Conservation (phyloP, 2,329 filamentous ascomycete species). For the Penicillium griseofulvum region DNA sequence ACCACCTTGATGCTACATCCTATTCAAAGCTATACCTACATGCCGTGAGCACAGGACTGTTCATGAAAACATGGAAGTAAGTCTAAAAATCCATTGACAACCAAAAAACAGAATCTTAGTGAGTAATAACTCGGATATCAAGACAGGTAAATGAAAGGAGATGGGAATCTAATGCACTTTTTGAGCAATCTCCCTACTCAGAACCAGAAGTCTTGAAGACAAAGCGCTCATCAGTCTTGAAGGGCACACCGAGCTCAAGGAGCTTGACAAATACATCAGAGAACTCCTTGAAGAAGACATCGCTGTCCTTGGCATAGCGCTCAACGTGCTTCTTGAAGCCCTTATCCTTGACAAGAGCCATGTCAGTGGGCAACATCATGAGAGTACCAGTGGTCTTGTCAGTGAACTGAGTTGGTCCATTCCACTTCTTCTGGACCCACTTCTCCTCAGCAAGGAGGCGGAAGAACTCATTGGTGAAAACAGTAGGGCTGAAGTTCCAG, state of each 20-base stretch:
- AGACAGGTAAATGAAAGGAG: slow-evolving; percentile 8
- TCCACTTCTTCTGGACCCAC: slow-evolving; percentile 89
- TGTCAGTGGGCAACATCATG: slow-evolving; percentile 97
- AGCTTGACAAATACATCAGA: slow-evolving; percentile 73
- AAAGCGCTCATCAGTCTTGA: slow-evolving; percentile 61
- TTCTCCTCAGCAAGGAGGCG: slow-evolving; percentile 84
- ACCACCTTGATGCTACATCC: neutral
- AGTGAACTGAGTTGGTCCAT: slow-evolving; percentile 85
- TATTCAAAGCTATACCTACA: neutral
- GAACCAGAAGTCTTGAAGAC: slow-evolving; percentile 60
- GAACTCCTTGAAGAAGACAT: slow-evolving; percentile 93
- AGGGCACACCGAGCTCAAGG: slow-evolving; percentile 93
- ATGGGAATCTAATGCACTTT: neutral
- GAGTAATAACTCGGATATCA: slow-evolving; percentile 24
- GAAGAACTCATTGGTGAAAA: slow-evolving; percentile 94
- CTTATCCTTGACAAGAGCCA: slow-evolving; percentile 85
- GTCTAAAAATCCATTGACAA: neutral
- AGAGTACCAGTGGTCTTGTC: slow-evolving; percentile 81
- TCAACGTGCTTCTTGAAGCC: slow-evolving; percentile 75
- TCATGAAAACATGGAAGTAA: neutral
- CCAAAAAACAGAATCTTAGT: neutral
- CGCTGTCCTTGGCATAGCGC: slow-evolving; percentile 87
- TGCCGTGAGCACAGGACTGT: neutral
- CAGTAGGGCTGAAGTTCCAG: slow-evolving; percentile 88
- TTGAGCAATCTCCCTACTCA: slow-evolving; percentile 28